phyloP scores from a whole-genome alignment of 495 filamentous ascomycete species.

The Hapsidospora chrysogenum region DNA sequence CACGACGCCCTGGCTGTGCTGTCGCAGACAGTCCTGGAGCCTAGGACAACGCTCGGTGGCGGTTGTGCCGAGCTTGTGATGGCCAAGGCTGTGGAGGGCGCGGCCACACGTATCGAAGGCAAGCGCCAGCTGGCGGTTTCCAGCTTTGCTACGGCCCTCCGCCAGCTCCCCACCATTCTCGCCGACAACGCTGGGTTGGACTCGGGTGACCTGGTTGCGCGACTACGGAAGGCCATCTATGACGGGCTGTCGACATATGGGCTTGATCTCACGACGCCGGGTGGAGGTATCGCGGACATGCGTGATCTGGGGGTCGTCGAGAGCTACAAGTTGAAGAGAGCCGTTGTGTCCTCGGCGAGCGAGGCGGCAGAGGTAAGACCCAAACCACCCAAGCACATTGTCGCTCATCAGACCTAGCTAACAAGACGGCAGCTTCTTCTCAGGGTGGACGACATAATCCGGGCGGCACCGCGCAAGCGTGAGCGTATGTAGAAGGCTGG shows the following conservation, averaged over 20 bases:
- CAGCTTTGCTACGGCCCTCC: conserved; percentile 71
- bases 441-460: conserved; percentile 77
- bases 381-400: background rate
- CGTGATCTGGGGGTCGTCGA: conserved; percentile 88
- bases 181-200: conserved; percentile 96
- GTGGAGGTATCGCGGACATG: conserved; percentile 93
- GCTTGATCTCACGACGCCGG: conserved; percentile 73
- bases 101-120: conserved; percentile 82
- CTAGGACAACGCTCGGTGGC: conserved; percentile 83
- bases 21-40: conserved; percentile 91
- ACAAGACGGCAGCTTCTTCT: conserved; percentile 42
- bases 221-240: conserved; percentile 84
- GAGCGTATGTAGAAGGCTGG: conserved; percentile 29
- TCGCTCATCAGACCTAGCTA: background rate
- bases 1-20: conserved; percentile 95
- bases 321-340: conserved; percentile 95
- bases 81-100: conserved; percentile 92
- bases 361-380: conserved; percentile 83
- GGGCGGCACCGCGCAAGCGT: conserved; percentile 55
- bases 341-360: conserved; percentile 84
- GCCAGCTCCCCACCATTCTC: conserved; percentile 89
- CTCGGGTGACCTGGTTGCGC: conserved; percentile 81
- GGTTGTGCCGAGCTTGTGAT: conserved; percentile 98
- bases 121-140: conserved; percentile 93
- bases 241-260: conserved; percentile 84